Conservation (phyloP, 305 asterid genomes). For the Fraxinus xanthoxyloides region DNA sequence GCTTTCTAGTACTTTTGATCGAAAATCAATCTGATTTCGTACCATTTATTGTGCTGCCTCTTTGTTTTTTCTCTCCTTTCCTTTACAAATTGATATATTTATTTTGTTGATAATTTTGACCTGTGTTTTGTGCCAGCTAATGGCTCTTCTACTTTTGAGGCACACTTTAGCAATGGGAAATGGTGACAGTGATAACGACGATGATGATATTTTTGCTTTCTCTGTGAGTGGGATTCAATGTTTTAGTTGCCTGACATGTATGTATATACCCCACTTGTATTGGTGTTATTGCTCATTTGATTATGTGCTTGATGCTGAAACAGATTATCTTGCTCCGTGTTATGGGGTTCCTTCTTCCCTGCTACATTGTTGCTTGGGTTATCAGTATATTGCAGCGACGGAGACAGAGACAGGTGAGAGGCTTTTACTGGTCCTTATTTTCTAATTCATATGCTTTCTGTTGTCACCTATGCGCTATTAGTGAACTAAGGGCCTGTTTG, state of each 20-base stretch:
- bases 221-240: constrained; percentile 35
- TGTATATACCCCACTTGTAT: background rate
- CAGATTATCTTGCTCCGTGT: constrained; percentile 56
- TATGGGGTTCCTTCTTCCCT: constrained; percentile 50
- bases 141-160: constrained; percentile 53
- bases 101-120: background rate
- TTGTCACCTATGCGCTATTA: background rate
- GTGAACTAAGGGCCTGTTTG: too few relatives aligned
- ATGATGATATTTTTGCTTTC: constrained; percentile 41
- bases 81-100: background rate
- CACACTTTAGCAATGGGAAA: constrained; percentile 44
- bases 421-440: background rate
- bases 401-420: constrained; percentile 52
- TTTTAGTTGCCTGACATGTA: background rate
- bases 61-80: background rate
- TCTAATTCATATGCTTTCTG: background rate
- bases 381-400: constrained; percentile 47
- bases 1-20: background rate
- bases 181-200: constrained; percentile 39
- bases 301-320: constrained; percentile 8
- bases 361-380: constrained; percentile 53
- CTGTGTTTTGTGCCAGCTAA: constrained; percentile 30
- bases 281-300: background rate
- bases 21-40: background rate
- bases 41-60: background rate